These are phyloP conservation scores for Psilocybe tampanensis DNA, from an alignment of 768 basidiomycete genomes.

Conservation along the genomic window DNA sequence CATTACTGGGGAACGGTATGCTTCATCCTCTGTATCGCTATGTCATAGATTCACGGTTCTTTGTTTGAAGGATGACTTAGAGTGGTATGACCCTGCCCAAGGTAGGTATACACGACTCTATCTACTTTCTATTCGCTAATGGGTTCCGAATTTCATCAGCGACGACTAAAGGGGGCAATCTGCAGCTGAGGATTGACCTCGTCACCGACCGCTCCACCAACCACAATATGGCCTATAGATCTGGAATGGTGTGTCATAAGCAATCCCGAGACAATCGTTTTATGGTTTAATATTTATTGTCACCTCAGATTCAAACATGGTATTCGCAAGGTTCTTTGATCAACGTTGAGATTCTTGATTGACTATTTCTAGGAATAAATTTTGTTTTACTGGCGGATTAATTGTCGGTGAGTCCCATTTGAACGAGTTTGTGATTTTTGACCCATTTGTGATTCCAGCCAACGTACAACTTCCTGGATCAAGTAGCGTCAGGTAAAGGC, in stretches of 20 bases:
- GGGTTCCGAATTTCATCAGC: constrained; percentile 28
- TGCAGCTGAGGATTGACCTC: constrained; percentile 72
- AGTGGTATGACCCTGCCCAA: constrained; percentile 77
- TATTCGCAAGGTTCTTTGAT: constrained; percentile 7
- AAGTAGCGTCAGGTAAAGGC: constrained; percentile 23
- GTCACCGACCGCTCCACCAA: constrained; percentile 35
- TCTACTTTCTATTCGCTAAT: background rate
- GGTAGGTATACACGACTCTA: constrained; percentile 21
- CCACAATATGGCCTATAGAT: constrained; percentile 72
- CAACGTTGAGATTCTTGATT: background rate
- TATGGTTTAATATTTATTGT: background rate
- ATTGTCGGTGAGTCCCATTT: constrained; percentile 40
- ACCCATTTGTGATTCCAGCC: constrained; percentile 13
- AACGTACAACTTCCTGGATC: constrained; percentile 31
- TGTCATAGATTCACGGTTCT: no score
- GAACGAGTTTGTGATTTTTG: background rate
- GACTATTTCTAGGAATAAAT: constrained; percentile 42
- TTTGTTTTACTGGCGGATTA: constrained; percentile 82
- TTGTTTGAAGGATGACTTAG: constrained; percentile 52
- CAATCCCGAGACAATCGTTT: constrained; percentile 23
- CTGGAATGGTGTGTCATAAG: constrained; percentile 38
- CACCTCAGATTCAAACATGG: constrained; percentile 36
- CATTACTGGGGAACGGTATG: constrained; percentile 67
- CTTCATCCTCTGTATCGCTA: background rate
- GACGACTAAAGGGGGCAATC: constrained; percentile 69